Percentiles rank a stretch among this genome's conserved stretches.
phyloP scores from a whole-genome alignment of 495 filamentous ascomycete species.

The Neurospora intermedia region DNA sequence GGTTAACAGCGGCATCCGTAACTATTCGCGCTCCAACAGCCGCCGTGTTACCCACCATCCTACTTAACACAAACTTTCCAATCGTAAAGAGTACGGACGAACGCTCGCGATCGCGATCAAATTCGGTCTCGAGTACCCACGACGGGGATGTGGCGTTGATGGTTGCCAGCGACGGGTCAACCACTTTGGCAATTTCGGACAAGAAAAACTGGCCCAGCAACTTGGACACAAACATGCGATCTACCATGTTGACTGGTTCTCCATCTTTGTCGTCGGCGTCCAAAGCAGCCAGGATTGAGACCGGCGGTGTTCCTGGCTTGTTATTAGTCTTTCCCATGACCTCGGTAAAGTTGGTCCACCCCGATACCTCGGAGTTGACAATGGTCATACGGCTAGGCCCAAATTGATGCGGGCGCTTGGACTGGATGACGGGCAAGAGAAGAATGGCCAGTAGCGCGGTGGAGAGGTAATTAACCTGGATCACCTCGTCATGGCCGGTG shows the following conservation, averaged over 20 bases:
- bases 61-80: slow-evolving; percentile 1
- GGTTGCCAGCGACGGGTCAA: slow-evolving; percentile 26
- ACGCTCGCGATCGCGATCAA: slow-evolving; percentile 20
- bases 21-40: slow-evolving; percentile 24
- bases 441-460: slow-evolving; percentile 31
- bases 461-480: slow-evolving; percentile 44
- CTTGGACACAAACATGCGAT: slow-evolving; percentile 27
- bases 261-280: slow-evolving; percentile 16
- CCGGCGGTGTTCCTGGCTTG: neutral
- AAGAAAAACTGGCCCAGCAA: slow-evolving; percentile 30
- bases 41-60: slow-evolving; percentile 15
- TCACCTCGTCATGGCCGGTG: slow-evolving; percentile 29
- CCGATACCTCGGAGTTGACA: slow-evolving; percentile 4
- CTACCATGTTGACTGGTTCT: slow-evolving; percentile 3
- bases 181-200: slow-evolving; percentile 10
- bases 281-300: slow-evolving; percentile 26
- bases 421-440: slow-evolving; percentile 25
- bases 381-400: slow-evolving; percentile 6
- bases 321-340: neutral
- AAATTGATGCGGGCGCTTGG: slow-evolving; percentile 3
- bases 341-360: neutral
- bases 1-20: slow-evolving; percentile 25
- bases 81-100: slow-evolving; percentile 1
- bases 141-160: slow-evolving; percentile 35
- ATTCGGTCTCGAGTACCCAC: slow-evolving; percentile 24